Conservation (phyloP, 352 stramenopile genomes). For the Globisporangium ultimum region DNA sequence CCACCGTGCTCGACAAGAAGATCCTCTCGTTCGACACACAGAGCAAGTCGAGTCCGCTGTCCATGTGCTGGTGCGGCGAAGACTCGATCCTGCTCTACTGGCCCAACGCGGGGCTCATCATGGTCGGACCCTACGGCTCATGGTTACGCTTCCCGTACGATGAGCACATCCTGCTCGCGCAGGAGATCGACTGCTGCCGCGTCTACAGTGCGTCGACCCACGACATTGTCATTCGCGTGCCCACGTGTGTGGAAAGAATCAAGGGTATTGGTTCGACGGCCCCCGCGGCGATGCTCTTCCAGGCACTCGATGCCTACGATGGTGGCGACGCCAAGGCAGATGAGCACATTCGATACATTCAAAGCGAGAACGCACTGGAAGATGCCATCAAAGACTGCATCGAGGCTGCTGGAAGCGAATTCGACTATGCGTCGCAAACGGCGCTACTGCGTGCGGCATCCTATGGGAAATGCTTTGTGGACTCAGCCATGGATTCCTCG, state of each 20-base stretch:
- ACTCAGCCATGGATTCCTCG: slow-evolving; percentile 51
- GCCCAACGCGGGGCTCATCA: slow-evolving; percentile 73
- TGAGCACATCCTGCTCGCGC: slow-evolving; percentile 63
- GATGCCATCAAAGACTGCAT: slow-evolving; percentile 88
- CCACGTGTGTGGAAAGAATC: slow-evolving; percentile 82
- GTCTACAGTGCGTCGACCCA: slow-evolving; percentile 68
- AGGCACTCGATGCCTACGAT: slow-evolving; percentile 88
- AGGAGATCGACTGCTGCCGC: slow-evolving; percentile 71
- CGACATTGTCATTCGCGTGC: slow-evolving; percentile 87
- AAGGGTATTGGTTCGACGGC: slow-evolving; percentile 84
- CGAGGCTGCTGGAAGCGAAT: slow-evolving; percentile 81
- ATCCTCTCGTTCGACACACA: slow-evolving; percentile 87
- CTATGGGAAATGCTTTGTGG: slow-evolving; percentile 89
- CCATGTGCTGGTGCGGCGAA: slow-evolving; percentile 89
- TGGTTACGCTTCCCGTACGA: slow-evolving; percentile 85
- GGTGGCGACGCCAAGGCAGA: slow-evolving; percentile 85
- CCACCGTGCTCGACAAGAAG: slow-evolving; percentile 96
- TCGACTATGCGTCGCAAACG: slow-evolving; percentile 80
- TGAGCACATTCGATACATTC: slow-evolving; percentile 88
- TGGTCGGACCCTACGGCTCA: slow-evolving; percentile 84
- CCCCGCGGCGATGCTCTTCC: slow-evolving; percentile 87
- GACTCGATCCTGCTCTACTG: slow-evolving; percentile 90
- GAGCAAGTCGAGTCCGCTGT: slow-evolving; percentile 67
- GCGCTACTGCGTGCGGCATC: slow-evolving; percentile 78
- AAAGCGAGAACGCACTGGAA: slow-evolving; percentile 72